Conservation (phyloP, 2,329 filamentous ascomycete genomes). For the Paraphaeosphaeria minitans region DNA sequence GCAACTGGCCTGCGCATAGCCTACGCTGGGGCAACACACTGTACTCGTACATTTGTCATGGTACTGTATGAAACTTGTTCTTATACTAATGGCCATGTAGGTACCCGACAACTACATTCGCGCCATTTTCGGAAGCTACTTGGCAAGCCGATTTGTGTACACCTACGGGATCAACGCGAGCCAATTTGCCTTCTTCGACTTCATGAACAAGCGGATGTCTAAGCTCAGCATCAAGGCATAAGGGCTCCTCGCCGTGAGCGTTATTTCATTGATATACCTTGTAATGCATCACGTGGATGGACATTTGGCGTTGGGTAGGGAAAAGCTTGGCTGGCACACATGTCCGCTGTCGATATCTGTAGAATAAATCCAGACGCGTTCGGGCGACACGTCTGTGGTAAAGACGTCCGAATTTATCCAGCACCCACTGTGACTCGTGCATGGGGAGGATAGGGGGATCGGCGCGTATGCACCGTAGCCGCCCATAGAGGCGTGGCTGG, state of each 20-base stretch:
- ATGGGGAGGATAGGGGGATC: neutral
- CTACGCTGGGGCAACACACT: no score
- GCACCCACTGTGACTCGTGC: neutral
- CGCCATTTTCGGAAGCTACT: slow-evolving; percentile 93
- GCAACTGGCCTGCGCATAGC: no score
- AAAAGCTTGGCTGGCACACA: neutral
- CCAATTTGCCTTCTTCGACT: slow-evolving; percentile 98
- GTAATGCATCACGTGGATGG: neutral
- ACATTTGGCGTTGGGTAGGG: slow-evolving; percentile 1
- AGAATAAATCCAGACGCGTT: no score
- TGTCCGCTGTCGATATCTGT: neutral
- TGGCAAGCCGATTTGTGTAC: slow-evolving; percentile 95
- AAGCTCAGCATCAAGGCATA: slow-evolving; percentile 32
- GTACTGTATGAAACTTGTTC: neutral
- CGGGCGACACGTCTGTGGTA: no score
- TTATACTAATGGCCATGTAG: slow-evolving; percentile 46
- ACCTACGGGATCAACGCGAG: slow-evolving; percentile 89
- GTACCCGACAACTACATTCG: slow-evolving; percentile 90
- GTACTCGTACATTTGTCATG: no score
- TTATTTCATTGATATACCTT: neutral
- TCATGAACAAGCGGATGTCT: slow-evolving; percentile 61
- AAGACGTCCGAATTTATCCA: no score
- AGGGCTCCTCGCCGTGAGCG: neutral
- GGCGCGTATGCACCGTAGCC: slow-evolving; percentile 6
- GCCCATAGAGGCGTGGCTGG: neutral